These are phyloP conservation scores for Collybiopsis confluens DNA, from an alignment of 768 basidiomycete genomes.

Conservation along the genomic window DNA sequence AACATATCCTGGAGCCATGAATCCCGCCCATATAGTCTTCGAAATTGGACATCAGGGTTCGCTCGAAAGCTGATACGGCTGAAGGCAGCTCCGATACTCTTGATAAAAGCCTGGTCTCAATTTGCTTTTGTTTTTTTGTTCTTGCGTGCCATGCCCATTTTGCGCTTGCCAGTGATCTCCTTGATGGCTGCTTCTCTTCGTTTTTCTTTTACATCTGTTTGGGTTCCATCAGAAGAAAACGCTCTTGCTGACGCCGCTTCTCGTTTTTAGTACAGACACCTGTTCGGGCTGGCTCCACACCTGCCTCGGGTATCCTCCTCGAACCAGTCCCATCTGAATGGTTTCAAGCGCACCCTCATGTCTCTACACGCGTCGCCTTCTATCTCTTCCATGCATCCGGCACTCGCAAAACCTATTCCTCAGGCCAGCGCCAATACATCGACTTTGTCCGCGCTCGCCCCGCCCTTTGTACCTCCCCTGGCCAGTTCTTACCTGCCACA, in stretches of 20 bases:
- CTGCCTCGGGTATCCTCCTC: constrained; percentile 7
- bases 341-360: constrained; percentile 7
- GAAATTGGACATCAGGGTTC: no score
- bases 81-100: no score
- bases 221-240: constrained; percentile 1
- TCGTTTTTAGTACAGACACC: constrained; percentile 11
- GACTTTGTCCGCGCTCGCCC: no score
- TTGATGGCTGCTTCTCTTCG: constrained; percentile 4
- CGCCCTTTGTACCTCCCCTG: constrained; percentile 1
- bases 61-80: no score
- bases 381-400: constrained; percentile 27
- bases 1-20: no score
- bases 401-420: constrained; percentile 26
- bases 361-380: no score
- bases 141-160: constrained; percentile 3
- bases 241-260: constrained; percentile 11
- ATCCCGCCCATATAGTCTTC: no score
- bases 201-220: constrained; percentile 9
- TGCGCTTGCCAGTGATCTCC: background rate
- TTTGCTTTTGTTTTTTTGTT: no score
- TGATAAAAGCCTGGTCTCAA: no score
- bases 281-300: constrained; percentile 14
- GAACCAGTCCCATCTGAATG: constrained; percentile 12
- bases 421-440: no score
- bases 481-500: constrained; percentile 12